These are phyloP conservation scores for Nothophaeocryptopus gaeumannii DNA, from an alignment of 2,329 filamentous ascomycete genomes.

Conservation along the genomic window DNA sequence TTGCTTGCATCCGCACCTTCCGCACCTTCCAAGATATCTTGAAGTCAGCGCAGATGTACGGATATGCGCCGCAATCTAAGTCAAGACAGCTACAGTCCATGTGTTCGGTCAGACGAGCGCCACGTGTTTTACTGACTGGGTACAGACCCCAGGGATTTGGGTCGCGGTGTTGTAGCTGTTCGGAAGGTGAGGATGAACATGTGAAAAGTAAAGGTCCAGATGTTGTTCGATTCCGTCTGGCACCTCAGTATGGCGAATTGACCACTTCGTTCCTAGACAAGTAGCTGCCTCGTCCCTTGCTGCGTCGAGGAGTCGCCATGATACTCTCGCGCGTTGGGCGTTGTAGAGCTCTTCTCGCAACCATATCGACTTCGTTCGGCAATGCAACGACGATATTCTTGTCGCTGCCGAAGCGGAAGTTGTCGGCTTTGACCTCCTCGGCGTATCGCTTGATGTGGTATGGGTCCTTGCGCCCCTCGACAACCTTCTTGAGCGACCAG, in stretches of 20 bases:
- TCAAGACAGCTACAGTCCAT: too few relatives aligned
- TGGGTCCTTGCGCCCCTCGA: slow-evolving; percentile 75
- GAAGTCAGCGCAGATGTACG: too few relatives aligned
- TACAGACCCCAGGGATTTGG: too few relatives aligned
- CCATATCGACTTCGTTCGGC: slow-evolving; percentile 98
- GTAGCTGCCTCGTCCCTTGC: slow-evolving; percentile 57
- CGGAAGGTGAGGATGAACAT: too few relatives aligned
- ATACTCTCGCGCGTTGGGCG: slow-evolving; percentile 92
- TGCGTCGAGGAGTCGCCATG: slow-evolving; percentile 43
- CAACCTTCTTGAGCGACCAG: slow-evolving; percentile 89
- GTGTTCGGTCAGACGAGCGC: too few relatives aligned
- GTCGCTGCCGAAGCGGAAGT: slow-evolving; percentile 95
- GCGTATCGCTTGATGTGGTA: slow-evolving; percentile 96
- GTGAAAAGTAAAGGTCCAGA: not conserved
- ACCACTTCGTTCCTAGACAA: slow-evolving; percentile 81
- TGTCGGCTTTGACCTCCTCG: slow-evolving; percentile 95
- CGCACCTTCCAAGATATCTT: too few relatives aligned
- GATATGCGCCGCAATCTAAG: too few relatives aligned
- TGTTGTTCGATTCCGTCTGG: not conserved
- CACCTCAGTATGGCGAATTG: slow-evolving; percentile 59
- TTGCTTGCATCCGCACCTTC: too few relatives aligned
- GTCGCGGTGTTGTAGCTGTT: too few relatives aligned
- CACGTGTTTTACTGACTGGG: too few relatives aligned
- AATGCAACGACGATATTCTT: slow-evolving; percentile 97
- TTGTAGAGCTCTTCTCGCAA: slow-evolving; percentile 79